phyloP scores from a whole-genome alignment of 2,329 filamentous ascomycete species.

The Exophiala sp. region DNA sequence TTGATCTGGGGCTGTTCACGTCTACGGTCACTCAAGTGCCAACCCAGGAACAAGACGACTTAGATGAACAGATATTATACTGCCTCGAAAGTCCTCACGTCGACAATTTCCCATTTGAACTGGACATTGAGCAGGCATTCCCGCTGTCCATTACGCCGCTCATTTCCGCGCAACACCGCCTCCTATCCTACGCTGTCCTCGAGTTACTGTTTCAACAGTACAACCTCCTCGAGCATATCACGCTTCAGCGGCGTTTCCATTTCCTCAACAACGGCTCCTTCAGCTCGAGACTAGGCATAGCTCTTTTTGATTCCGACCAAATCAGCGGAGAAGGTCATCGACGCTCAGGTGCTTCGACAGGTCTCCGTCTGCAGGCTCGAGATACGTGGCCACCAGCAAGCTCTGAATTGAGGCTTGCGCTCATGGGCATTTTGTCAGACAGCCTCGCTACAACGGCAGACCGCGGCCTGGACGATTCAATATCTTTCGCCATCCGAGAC shows the following conservation, averaged over 20 bases:
- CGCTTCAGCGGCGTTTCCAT: conserved; percentile 74
- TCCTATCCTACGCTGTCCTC: conserved; percentile 75
- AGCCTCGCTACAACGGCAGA: conserved; percentile 49
- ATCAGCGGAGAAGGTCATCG: conserved; percentile 72
- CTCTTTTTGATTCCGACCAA: conserved; percentile 79
- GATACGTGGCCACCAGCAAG: conserved; percentile 90
- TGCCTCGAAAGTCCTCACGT: conserved; percentile 5
- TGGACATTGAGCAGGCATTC: conserved; percentile 34
- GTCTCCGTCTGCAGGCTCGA: conserved; percentile 74
- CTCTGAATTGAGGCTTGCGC: conserved; percentile 82
- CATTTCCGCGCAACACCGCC: conserved; percentile 67
- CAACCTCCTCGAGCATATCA: conserved; percentile 67
- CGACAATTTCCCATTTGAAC: conserved; percentile 12
- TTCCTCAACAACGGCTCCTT: conserved; percentile 83
- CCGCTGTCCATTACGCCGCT: conserved; percentile 71
- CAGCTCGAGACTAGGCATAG: conserved; percentile 71
- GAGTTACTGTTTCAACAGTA: conserved; percentile 73
- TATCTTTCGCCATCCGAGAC: conserved; percentile 73
- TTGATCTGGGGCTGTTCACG: conserved; percentile 9
- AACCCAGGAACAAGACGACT: conserved; percentile 1
- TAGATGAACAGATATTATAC: conserved; percentile 8
- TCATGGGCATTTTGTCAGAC: conserved; percentile 81
- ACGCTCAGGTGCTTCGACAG: conserved; percentile 69
- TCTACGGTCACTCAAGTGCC: not conserved
- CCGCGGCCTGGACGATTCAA: conserved; percentile 13